Evolutionary conservation across 176 grass and related monocot species (phyloP), one percentile per base, ranked within the genome.

Genomic region (Hsuehochloa calcarea): DNA sequence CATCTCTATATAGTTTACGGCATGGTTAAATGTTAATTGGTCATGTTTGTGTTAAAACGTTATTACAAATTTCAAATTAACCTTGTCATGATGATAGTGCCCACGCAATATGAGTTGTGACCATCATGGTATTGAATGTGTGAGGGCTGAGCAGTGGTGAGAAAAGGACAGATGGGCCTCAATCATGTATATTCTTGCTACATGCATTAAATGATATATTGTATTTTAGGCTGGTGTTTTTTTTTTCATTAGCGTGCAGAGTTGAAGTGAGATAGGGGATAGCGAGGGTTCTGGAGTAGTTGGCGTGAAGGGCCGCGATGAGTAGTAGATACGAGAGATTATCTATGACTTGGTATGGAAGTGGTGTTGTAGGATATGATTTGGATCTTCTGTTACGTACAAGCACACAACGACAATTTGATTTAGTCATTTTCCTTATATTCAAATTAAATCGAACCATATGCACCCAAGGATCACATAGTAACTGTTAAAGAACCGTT

Each of bases 181-280:
- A 84, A 87, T 87, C 87, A 89, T 89, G 72, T 77, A 92, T 86
- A 89, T 87, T 92, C 90, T 89, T 87, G 49, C 54, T 89, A 81
- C 76, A 65, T 80, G 90, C 82, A 89, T 86, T 89, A 58, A 85
- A 89, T 87, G 65, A 66, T 50, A 79, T 15, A 31, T 64, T 64
- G 61, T 64, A 64, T 64, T 89, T 74, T 63, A 74, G 6, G 26
- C 16, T 83, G 13, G 41, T 87, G 14, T 73, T 26, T 61, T 73
- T 26, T 61, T 65, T 55, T 88, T n/a, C n/a, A 76, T 87, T 89
- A 29, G 62, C 65, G 81, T 35, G 26, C 7, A 20, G 46, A 52
- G 46, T 9, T 73, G 4, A 60, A 60, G 56, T 25, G 45, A 47
- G 16, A 72, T 62, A 37, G 11, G 68, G 22, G 51, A 15, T 40